Percentiles rank a stretch among this genome's conserved stretches.
These are phyloP conservation scores for Umbilicus rupestris DNA, from an alignment of 164 flowering plant species.

Conservation along the genomic window DNA sequence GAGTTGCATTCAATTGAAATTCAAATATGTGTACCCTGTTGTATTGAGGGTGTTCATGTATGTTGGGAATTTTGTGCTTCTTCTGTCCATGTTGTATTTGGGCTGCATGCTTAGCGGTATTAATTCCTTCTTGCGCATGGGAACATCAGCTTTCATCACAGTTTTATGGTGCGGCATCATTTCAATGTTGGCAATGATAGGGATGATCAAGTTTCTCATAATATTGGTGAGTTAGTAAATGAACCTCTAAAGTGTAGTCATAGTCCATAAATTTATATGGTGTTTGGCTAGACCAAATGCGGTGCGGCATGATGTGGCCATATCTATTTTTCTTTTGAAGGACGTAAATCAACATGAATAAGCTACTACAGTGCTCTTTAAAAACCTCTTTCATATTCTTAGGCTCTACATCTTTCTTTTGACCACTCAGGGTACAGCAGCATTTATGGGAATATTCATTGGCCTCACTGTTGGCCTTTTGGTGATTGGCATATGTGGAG, in stretches of 20 bases:
- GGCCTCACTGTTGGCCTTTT: conserved; percentile 49
- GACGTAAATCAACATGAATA: not conserved
- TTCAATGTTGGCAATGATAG: conserved; percentile 77
- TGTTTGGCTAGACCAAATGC: not conserved
- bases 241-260: not conserved
- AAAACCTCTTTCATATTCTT: not conserved
- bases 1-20: not conserved
- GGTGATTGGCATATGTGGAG: conserved; percentile 38
- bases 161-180: conserved; percentile 76
- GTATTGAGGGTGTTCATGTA: conserved; percentile 51
- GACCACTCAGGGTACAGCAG: conserved; percentile 45
- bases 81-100: conserved; percentile 71
- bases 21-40: conserved; percentile 32
- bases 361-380: not conserved
- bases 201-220: conserved; percentile 53
- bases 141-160: conserved; percentile 76
- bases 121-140: conserved; percentile 68
- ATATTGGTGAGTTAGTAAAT: conserved; percentile 42
- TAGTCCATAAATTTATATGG: not conserved
- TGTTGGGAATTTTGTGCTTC: conserved; percentile 56
- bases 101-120: conserved; percentile 77
- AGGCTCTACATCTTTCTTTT: not conserved
- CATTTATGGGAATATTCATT: conserved; percentile 41
- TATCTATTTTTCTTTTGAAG: not conserved
- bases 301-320: not conserved